A percentile compares a stretch with the other conserved stretches of the same genome.
These are phyloP conservation scores for Termitomyces sp. DNA, from an alignment of 768 basidiomycete genomes.

Conservation along the genomic window DNA sequence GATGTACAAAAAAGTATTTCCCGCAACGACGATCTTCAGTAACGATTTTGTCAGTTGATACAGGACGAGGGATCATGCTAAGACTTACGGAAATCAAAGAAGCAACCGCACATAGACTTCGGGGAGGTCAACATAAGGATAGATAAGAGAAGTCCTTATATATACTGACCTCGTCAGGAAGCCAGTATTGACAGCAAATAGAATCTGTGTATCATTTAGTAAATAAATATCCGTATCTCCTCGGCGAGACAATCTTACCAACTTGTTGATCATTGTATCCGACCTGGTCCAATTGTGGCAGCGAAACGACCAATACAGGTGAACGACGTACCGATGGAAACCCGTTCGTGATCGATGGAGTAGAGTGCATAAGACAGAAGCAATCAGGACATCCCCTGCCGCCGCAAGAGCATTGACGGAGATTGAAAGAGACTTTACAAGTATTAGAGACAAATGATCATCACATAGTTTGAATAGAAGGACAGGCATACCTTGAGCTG, in stretches of 20 bases:
- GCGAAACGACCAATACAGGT: neutral
- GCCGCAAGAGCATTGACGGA: slow-evolving; percentile 39
- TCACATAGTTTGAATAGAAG: neutral
- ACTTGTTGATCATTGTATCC: slow-evolving; percentile 40
- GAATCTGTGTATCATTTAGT: slow-evolving; percentile 22
- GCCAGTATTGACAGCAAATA: slow-evolving; percentile 40
- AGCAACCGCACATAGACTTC: slow-evolving; percentile 46
- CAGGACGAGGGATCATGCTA: neutral
- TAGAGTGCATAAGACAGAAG: slow-evolving; percentile 32
- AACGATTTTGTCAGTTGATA: neutral
- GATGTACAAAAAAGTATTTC: slow-evolving; percentile 48
- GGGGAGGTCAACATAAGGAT: slow-evolving; percentile 2
- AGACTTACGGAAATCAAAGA: slow-evolving; percentile 45
- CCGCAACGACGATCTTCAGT: slow-evolving; percentile 39
- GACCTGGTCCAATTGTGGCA: slow-evolving; percentile 22
- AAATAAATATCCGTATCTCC: neutral
- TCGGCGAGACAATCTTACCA: slow-evolving; percentile 21
- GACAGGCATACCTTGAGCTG: slow-evolving; percentile 26
- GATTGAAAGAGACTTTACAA: slow-evolving; percentile 31
- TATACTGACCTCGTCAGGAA: slow-evolving; percentile 24
- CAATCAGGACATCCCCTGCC: slow-evolving; percentile 41
- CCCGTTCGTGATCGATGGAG: slow-evolving; percentile 41
- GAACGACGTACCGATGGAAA: slow-evolving; percentile 31
- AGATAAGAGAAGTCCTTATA: slow-evolving; percentile 3
- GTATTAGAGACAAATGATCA: neutral